Base-by-base conservation (phyloP, 306 rosid genomes). In the Quercus engelmannii region DNA sequence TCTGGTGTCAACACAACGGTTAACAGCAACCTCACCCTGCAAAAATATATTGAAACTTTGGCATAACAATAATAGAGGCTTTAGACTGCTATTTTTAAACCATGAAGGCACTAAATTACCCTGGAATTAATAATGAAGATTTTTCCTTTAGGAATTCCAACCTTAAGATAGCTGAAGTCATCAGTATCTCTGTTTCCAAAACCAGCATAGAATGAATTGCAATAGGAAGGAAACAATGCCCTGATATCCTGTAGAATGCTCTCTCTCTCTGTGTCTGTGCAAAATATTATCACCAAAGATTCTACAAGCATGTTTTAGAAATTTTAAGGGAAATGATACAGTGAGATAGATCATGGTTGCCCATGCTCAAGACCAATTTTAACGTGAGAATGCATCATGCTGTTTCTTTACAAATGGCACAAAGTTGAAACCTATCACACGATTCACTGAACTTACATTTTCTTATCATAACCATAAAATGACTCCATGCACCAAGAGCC, bases 181-280 rank as follows among this genome's bases (percentile, higher is more conserved):
- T 96, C 99, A 4, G 98, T 93, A 76, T 93, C 91, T 85, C 98
- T 91, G 87, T 96, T 93, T 82, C 99, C 98, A 81, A 96, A 96
- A 69, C 99, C 99, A 82, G 99, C 98, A 78, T 93, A 93, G 87
- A 96, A 96, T 2, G 98, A 98, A 84, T 86, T 89, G 93, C 88
- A 83, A 78, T 93, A 96, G 52, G 93, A 55, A 78, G 99, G 99
- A 83, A 96, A 96, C 74, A 93, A 88, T 15, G 89, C 88, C 87
- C 74, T 91, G 86, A 96, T 93, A 57, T 79, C 94, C 99, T 95
- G 43, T n/a, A n/a, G n/a, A n/a, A n/a, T 9, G 5, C 41, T 35
- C 41, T 35, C 38, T 33, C 38, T 4, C 35, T 31, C 6, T 31
- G 1, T 31, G 6, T 3, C 35, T 31, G 5, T 4, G 38, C 7